phyloP scores from a whole-genome alignment of 306 rosid genomes.

The Lotus japonicus region DNA sequence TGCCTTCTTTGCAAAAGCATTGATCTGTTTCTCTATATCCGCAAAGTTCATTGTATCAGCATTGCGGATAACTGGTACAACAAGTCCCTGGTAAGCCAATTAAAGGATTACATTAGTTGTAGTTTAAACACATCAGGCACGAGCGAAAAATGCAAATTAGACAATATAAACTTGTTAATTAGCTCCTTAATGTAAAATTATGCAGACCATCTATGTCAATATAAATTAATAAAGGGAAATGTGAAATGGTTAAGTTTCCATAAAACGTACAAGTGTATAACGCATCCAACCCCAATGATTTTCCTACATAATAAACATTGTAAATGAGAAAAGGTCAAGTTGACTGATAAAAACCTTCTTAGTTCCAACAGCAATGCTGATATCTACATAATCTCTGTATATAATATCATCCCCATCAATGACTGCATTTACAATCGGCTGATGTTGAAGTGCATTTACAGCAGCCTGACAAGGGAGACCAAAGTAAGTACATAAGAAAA shows the following conservation, averaged over 20 bases:
- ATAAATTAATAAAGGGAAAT: background rate
- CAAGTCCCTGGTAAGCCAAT: slow-evolving; percentile 48
- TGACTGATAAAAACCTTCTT: slow-evolving; percentile 45
- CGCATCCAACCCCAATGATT: background rate
- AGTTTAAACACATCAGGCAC: slow-evolving; percentile 1
- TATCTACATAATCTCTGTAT: slow-evolving; percentile 72
- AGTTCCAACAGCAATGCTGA: slow-evolving; percentile 83
- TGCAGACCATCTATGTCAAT: slow-evolving; percentile 6
- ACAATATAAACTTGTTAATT: background rate
- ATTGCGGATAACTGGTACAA: slow-evolving; percentile 75
- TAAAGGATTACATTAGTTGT: background rate
- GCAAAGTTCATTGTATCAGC: slow-evolving; percentile 69
- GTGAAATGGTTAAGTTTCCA: background rate
- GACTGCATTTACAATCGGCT: slow-evolving; percentile 77
- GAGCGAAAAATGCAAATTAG: background rate
- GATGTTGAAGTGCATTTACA: slow-evolving; percentile 73
- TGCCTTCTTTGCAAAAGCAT: slow-evolving; percentile 72
- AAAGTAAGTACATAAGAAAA: slow-evolving; percentile 1
- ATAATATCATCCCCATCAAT: slow-evolving; percentile 86
- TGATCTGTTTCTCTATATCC: slow-evolving; percentile 79
- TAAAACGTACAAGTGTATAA: background rate
- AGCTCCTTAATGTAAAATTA: background rate
- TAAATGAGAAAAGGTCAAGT: slow-evolving; percentile 3
- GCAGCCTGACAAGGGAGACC: slow-evolving; percentile 53
- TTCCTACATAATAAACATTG: background rate